A percentile compares a stretch with the other conserved stretches of the same genome.
Evolutionary conservation across 2,329 filamentous ascomycete genomes (phyloP).

Genomic region (Talaromyces sp.): DNA sequence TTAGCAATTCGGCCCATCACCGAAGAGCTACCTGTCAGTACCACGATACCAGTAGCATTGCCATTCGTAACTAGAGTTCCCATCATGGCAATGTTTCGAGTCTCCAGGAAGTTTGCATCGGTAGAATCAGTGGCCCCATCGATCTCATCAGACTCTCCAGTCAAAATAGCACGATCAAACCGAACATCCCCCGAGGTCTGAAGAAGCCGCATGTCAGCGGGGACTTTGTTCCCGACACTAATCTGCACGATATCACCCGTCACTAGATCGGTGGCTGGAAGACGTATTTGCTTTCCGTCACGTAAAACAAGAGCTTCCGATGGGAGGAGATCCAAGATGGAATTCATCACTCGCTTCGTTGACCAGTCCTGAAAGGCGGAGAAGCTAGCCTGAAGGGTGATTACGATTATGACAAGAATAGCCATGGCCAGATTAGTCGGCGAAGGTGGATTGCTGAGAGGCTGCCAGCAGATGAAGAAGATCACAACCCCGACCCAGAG

Average conservation of each 20-base stretch:
- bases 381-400: constrained; percentile 69
- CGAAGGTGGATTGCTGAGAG: constrained; percentile 70
- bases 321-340: constrained; percentile 75
- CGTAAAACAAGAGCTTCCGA: constrained; percentile 69
- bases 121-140: constrained; percentile 65
- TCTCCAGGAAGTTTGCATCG: constrained; percentile 76
- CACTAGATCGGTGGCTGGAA: constrained; percentile 66
- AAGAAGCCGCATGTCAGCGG: constrained; percentile 73
- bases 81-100: constrained; percentile 74
- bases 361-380: constrained; percentile 76
- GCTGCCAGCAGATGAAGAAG: constrained; percentile 77
- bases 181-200: constrained; percentile 70
- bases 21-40: constrained; percentile 71
- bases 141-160: constrained; percentile 70
- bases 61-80: constrained; percentile 77
- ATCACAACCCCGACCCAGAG: constrained; percentile 70
- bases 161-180: constrained; percentile 75
- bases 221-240: constrained; percentile 73
- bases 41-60: constrained; percentile 67
- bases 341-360: constrained; percentile 75
- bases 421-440: constrained; percentile 71
- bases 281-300: constrained; percentile 57
- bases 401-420: constrained; percentile 74
- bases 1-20: constrained; percentile 78
- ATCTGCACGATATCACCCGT: constrained; percentile 72